Evolutionary conservation across 1,284 basidiomycete genomes (phyloP), one percentile per base, ranked within the genome.

Genomic region (Sporisorium sorghi): DNA sequence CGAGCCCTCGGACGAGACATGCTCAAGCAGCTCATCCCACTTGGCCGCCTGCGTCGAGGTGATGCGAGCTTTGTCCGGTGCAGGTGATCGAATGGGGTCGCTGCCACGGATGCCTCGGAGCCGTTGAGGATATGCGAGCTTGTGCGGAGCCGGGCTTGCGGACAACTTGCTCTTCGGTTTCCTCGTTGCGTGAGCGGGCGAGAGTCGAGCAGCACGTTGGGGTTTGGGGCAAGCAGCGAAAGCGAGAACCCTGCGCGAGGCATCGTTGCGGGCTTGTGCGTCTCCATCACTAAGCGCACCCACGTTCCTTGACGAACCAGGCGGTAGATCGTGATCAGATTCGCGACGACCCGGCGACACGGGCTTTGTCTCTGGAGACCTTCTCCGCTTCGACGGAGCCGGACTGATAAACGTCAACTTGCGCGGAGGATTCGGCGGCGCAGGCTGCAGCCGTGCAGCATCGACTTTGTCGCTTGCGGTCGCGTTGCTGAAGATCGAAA

Each of bases 151-250:
- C 3, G 73, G 73, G 42, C 73, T 76, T 12, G 64, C 73, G 2
- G 73, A 72, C 7, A 71, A 30, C 19, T 72, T 72, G 19, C 30
- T 48, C 33, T 60, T 62, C 9, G 59, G 17, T 15, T 53, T 55
- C 11, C 48, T 46, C 11, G 21, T 48, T 0, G 58, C 58, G 14
- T 57, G 58, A 10, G 60, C 57, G 23, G 71, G 65, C 11, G 65
- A 68, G 12, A 62, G 26, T 4, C 35, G 51, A 19, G 46, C 43
- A 24, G 48, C 46, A 7, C 73, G 68, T 19, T 68, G 54, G 1
- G 73, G 68, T 30, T 58, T 67, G 5, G 73, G 73, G 28, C 68
- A 76, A 3, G 43, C 53, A 32, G 73, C 62, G 28, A 76, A 76
- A 5, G 73, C 62, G 4, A 76, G 43, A 1, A 49, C 51, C 32